Percentiles rank a stretch among this genome's conserved stretches.
Evolutionary conservation across 1,284 basidiomycete species (phyloP).

Genomic region (Tetrapyrgos nigripes): DNA sequence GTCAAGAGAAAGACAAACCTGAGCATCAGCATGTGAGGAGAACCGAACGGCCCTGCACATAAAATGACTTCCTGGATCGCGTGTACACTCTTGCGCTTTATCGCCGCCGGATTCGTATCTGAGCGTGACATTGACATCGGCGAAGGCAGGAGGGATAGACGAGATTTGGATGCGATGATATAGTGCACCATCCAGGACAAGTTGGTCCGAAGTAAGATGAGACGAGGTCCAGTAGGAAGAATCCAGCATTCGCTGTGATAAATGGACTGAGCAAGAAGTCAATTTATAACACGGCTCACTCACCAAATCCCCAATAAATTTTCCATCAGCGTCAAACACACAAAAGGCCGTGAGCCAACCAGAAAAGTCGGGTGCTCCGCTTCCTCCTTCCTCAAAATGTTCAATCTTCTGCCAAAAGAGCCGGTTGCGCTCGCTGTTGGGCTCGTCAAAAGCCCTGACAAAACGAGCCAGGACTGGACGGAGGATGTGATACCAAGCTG

Average conservation of each 20-base stretch:
- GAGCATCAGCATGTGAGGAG: conserved; percentile 20
- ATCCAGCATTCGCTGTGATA: background rate
- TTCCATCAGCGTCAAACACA: conserved; percentile 34
- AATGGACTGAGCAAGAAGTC: background rate
- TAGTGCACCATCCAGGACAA: background rate
- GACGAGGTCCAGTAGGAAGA: background rate
- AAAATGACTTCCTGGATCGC: conserved; percentile 20
- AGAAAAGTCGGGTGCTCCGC: conserved; percentile 28
- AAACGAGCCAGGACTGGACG: conserved; percentile 41
- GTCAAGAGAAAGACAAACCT: conserved; percentile 10
- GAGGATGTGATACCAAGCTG: conserved; percentile 41
- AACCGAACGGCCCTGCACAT: conserved; percentile 18
- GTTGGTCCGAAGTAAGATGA: background rate
- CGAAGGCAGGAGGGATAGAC: background rate
- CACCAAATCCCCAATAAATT: conserved; percentile 24
- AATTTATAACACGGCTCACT: background rate
- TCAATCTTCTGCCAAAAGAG: conserved; percentile 39
- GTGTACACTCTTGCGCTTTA: background rate
- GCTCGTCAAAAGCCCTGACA: conserved; percentile 37
- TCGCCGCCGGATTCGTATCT: background rate
- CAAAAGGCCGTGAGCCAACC: conserved; percentile 49
- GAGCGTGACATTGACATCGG: background rate
- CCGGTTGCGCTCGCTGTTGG: conserved; percentile 24
- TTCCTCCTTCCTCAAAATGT: conserved; percentile 21
- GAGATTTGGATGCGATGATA: background rate